Conservation (phyloP, 192 early-diverging fungal species). For the Rhizoclosmatium globosum region DNA sequence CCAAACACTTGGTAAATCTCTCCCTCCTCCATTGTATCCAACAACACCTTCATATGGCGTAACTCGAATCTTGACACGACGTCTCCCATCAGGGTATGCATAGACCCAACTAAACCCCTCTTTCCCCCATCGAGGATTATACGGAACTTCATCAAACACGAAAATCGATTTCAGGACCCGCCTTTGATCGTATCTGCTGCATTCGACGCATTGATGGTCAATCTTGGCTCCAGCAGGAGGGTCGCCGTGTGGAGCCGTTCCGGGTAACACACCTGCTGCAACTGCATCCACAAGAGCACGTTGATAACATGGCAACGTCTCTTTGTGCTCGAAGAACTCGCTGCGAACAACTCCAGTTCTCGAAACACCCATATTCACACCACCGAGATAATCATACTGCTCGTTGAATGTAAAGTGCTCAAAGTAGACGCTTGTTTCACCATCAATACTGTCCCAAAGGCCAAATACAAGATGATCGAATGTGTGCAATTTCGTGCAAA, state of each 20-base stretch:
- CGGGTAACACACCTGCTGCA: constrained; percentile 35
- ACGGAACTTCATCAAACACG: constrained; percentile 48
- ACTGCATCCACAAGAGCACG: constrained; percentile 30
- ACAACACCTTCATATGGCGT: constrained; percentile 33
- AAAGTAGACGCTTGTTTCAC: constrained; percentile 44
- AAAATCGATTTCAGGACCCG: constrained; percentile 40
- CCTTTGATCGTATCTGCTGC: constrained; percentile 44
- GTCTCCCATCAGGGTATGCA: constrained; percentile 34
- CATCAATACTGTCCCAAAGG: constrained; percentile 35
- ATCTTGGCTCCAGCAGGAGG: constrained; percentile 34
- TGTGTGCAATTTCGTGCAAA: constrained; percentile 49
- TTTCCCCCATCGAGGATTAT: constrained; percentile 29
- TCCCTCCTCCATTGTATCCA: constrained; percentile 19
- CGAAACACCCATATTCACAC: constrained; percentile 39
- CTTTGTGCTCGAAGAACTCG: constrained; percentile 57
- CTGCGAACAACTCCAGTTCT: constrained; percentile 14
- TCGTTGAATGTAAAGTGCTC: constrained; percentile 55
- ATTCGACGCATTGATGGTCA: constrained; percentile 35
- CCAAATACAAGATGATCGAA: constrained; percentile 63
- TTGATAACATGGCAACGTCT: constrained; percentile 52
- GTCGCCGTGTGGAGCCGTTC: constrained; percentile 36
- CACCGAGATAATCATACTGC: constrained; percentile 55
- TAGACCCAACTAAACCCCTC: constrained; percentile 43
- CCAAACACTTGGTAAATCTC: constrained; percentile 43
- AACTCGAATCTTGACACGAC: constrained; percentile 29